Evolutionary conservation across 805 yeast species (phyloP).

Genomic region (Candida gorgasii): DNA sequence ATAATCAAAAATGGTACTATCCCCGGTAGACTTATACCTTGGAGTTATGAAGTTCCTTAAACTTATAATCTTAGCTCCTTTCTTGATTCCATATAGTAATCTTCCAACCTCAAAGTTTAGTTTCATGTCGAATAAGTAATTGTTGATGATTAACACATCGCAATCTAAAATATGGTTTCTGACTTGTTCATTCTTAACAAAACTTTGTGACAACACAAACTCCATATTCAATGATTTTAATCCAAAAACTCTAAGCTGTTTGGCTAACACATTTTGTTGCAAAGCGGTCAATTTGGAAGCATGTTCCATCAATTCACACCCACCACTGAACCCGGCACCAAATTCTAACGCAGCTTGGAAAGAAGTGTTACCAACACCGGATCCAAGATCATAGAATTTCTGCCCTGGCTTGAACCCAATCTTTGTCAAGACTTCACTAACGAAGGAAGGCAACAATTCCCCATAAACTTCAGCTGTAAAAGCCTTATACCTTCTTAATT

Average conservation of each 20-base stretch:
- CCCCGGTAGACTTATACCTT: slow-evolving; percentile 63
- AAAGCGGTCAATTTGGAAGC: slow-evolving; percentile 67
- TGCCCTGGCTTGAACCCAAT: slow-evolving; percentile 55
- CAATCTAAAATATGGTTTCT: slow-evolving; percentile 54
- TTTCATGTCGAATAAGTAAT: slow-evolving; percentile 78
- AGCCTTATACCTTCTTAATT: slow-evolving; percentile 71
- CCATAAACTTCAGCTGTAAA: slow-evolving; percentile 92
- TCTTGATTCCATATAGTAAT: slow-evolving; percentile 60
- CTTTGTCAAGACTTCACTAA: slow-evolving; percentile 60
- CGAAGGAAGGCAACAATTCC: slow-evolving; percentile 77
- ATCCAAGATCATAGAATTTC: slow-evolving; percentile 84
- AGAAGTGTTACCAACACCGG: slow-evolving; percentile 92
- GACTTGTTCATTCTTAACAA: slow-evolving; percentile 65
- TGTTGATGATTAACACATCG: slow-evolving; percentile 77
- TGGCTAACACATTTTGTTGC: slow-evolving; percentile 60
- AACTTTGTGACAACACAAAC: slow-evolving; percentile 67
- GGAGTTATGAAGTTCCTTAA: slow-evolving; percentile 78
- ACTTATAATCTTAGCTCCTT: slow-evolving; percentile 78
- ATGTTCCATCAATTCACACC: slow-evolving; percentile 85
- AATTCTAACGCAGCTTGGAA: slow-evolving; percentile 86
- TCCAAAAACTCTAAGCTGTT: slow-evolving; percentile 65
- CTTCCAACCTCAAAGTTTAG: slow-evolving; percentile 68
- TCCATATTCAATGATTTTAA: slow-evolving; percentile 55
- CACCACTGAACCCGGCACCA: slow-evolving; percentile 76
- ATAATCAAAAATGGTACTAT: slow-evolving; percentile 57